Evolutionary conservation across 2,329 filamentous ascomycete genomes (phyloP).

Genomic region (Ophiobolus disseminans): DNA sequence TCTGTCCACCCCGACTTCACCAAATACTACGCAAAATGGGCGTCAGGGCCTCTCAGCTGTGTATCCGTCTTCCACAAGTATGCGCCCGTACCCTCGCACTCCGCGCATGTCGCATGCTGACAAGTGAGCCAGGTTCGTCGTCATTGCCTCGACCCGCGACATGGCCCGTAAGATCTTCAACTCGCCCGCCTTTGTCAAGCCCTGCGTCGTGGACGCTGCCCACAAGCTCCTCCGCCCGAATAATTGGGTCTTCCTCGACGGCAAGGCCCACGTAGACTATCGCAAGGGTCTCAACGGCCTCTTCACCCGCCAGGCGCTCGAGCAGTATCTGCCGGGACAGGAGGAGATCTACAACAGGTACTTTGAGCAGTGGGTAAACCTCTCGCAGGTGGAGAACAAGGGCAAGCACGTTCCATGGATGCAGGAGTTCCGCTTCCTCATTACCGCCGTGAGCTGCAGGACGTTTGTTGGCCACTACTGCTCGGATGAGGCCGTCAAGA

Average conservation of each 20-base stretch:
- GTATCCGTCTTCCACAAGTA: slow-evolving; percentile 99
- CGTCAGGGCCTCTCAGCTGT: slow-evolving; percentile 88
- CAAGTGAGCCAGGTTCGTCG: slow-evolving; percentile 75
- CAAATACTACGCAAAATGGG: slow-evolving; percentile 91
- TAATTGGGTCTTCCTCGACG: slow-evolving; percentile 98
- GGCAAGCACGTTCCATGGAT: slow-evolving; percentile 86
- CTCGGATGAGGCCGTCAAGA: slow-evolving; percentile 86
- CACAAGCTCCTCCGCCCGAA: slow-evolving; percentile 89
- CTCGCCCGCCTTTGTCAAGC: slow-evolving; percentile 88
- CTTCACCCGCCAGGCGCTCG: slow-evolving; percentile 89
- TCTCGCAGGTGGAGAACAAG: slow-evolving; percentile 71
- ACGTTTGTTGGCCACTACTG: slow-evolving; percentile 99
- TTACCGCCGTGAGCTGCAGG: slow-evolving; percentile 92
- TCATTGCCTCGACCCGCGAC: slow-evolving; percentile 93
- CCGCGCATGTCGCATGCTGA: slow-evolving; percentile 18
- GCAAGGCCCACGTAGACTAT: slow-evolving; percentile 93
- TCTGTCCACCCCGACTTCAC: slow-evolving; percentile 91
- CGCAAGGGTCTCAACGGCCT: slow-evolving; percentile 94
- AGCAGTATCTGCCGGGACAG: slow-evolving; percentile 87
- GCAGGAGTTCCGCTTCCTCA: slow-evolving; percentile 89
- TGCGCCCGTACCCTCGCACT: slow-evolving; percentile 3
- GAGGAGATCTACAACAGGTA: slow-evolving; percentile 90
- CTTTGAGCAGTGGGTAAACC: slow-evolving; percentile 77
- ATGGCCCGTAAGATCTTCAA: slow-evolving; percentile 98
- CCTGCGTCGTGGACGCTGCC: slow-evolving; percentile 92